phyloP scores from a whole-genome alignment of 140 eudicot species.

The Eryngium alpinum region DNA sequence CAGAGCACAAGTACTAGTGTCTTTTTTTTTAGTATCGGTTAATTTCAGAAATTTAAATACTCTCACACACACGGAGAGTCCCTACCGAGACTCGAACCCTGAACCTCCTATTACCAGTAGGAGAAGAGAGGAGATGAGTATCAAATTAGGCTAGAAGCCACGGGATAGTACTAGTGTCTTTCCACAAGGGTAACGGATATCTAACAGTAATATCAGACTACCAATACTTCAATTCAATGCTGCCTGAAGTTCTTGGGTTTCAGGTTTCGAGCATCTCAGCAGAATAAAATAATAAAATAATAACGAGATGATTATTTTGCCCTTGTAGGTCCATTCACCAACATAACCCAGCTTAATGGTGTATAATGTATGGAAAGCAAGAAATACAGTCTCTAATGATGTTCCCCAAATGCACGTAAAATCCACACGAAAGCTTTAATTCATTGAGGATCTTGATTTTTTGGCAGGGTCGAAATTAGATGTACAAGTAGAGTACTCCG shows the following conservation, averaged over 20 bases:
- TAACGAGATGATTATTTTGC: constrained; percentile 49
- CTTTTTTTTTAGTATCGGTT: too few species aligned
- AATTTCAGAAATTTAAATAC: too few species aligned
- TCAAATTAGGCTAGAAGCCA: too few species aligned
- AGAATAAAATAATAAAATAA: constrained; percentile 33
- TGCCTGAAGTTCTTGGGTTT: constrained; percentile 41
- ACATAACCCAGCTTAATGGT: constrained; percentile 47
- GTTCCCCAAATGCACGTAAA: constrained; percentile 54
- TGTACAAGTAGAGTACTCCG: background rate
- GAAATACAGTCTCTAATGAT: constrained; percentile 41
- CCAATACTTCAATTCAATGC: constrained; percentile 54
- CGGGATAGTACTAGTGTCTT: constrained; percentile 65
- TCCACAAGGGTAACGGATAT: constrained; percentile 37
- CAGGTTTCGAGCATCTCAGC: constrained; percentile 48
- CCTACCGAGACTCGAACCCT: too few species aligned
- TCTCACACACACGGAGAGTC: too few species aligned
- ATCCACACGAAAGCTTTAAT: constrained; percentile 40
- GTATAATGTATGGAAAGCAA: constrained; percentile 72
- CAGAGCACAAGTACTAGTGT: too few species aligned
- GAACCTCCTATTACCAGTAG: too few species aligned
- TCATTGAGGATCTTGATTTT: constrained; percentile 48
- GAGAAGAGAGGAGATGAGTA: too few species aligned
- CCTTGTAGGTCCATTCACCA: constrained; percentile 42
- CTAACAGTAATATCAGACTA: constrained; percentile 45
- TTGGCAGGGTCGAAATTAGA: constrained; percentile 17